Conservation (phyloP, 306 rosid species). For the Dicorynia guianensis region DNA sequence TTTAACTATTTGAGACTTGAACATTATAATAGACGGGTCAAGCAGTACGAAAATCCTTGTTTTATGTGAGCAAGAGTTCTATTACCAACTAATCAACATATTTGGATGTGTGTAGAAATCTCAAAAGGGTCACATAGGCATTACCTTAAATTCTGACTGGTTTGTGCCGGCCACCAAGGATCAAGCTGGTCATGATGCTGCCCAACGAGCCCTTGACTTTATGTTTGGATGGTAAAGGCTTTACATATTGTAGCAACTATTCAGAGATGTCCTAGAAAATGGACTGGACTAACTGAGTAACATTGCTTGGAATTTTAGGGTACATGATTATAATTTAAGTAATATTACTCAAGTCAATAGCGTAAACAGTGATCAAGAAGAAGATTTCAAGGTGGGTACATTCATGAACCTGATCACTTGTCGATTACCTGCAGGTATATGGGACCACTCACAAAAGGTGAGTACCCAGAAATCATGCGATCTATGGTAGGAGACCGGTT, state of each 20-base stretch:
- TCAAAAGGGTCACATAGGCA: conserved; percentile 66
- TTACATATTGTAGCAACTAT: not conserved
- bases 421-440: conserved; percentile 14
- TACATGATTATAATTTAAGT: no score
- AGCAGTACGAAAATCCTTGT: no score
- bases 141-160: conserved; percentile 56
- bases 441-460: conserved; percentile 20
- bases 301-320: no score
- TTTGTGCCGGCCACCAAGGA: conserved; percentile 48
- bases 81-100: not conserved
- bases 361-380: not conserved
- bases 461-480: conserved; percentile 18
- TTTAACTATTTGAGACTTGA: no score
- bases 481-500: conserved; percentile 20
- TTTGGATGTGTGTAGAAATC: conserved; percentile 41
- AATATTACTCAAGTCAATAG: no score
- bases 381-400: no score
- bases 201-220: conserved; percentile 59
- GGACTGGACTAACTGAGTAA: no score
- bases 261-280: no score
- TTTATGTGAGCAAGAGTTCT: not conserved
- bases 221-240: conserved; percentile 62
- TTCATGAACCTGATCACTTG: not conserved
- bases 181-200: conserved; percentile 44
- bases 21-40: not conserved